phyloP scores from a whole-genome alignment of 2,329 filamentous ascomycete species.

The Plectosphaerella cucumerina region DNA sequence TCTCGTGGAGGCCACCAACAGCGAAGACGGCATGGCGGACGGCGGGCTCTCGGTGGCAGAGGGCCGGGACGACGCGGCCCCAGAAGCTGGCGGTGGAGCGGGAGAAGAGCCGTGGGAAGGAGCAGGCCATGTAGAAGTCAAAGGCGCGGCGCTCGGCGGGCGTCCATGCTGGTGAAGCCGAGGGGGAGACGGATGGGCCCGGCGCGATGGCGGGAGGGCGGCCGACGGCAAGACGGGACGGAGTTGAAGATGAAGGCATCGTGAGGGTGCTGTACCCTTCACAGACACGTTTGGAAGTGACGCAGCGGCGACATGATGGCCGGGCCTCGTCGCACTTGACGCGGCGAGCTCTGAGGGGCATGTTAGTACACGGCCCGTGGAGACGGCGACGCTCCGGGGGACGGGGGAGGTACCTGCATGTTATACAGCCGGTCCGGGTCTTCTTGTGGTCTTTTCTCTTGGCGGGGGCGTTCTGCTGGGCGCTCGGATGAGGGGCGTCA shows the following conservation, averaged over 20 bases:
- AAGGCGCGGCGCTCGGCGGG: slow-evolving; percentile 20
- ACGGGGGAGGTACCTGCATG: slow-evolving; percentile 17
- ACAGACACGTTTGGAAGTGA: slow-evolving; percentile 12
- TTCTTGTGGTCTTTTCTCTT: slow-evolving; percentile 6
- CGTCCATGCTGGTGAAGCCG: background rate
- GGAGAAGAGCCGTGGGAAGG: slow-evolving; percentile 30
- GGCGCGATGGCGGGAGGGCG: too few relatives aligned
- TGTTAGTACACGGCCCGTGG: background rate
- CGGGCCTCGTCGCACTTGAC: slow-evolving; percentile 27
- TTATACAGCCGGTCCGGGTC: slow-evolving; percentile 16
- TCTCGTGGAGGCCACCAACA: slow-evolving; percentile 43
- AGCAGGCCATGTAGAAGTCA: slow-evolving; percentile 29
- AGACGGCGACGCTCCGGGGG: background rate
- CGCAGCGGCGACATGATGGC: slow-evolving; percentile 21
- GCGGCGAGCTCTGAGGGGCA: slow-evolving; percentile 17
- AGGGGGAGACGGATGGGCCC: too few relatives aligned
- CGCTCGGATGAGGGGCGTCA: too few relatives aligned
- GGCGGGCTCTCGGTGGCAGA: slow-evolving; percentile 38
- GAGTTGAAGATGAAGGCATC: background rate
- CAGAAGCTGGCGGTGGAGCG: slow-evolving; percentile 36
- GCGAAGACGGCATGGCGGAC: slow-evolving; percentile 46
- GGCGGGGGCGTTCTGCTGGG: too few relatives aligned
- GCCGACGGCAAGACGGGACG: too few relatives aligned
- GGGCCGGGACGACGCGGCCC: slow-evolving; percentile 39
- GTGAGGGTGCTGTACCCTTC: background rate